Conservation (phyloP, 106 monocot species). For the Phalaenopsis aphrodite region DNA sequence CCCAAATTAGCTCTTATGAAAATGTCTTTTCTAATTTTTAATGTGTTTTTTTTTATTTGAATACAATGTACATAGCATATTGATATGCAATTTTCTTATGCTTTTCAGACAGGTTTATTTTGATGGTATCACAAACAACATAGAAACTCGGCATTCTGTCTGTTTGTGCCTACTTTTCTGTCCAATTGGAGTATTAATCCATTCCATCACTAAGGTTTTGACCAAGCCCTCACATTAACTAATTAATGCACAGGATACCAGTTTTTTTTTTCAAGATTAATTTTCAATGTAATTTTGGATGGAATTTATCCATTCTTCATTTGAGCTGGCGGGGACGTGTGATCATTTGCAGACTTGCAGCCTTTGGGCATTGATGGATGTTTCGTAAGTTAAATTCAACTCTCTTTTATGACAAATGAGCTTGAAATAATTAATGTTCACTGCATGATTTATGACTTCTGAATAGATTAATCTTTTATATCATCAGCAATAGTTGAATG, state of each 20-base stretch:
- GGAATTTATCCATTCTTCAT: neutral
- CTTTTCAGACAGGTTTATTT: slow-evolving; percentile 73
- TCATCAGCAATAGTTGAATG: no score
- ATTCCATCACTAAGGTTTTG: slow-evolving; percentile 67
- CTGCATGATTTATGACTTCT: no score
- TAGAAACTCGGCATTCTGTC: slow-evolving; percentile 86
- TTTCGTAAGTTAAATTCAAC: neutral
- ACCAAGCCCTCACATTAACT: neutral
- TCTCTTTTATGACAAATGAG: no score
- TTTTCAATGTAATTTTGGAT: neutral
- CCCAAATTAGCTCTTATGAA: no score
- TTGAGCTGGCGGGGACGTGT: neutral
- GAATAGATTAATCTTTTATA: no score
- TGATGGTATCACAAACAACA: slow-evolving; percentile 68
- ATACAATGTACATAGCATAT: neutral
- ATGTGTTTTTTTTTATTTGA: neutral
- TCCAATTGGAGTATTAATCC: slow-evolving; percentile 70
- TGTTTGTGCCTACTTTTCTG: slow-evolving; percentile 87
- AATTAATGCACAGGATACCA: neutral
- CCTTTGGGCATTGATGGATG: neutral
- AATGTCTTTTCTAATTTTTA: neutral
- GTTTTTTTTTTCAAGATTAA: neutral
- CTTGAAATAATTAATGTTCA: no score
- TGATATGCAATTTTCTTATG: neutral
- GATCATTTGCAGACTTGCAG: neutral